Conservation (phyloP, 306 rosid species). For the Quercus aquifolioides region DNA sequence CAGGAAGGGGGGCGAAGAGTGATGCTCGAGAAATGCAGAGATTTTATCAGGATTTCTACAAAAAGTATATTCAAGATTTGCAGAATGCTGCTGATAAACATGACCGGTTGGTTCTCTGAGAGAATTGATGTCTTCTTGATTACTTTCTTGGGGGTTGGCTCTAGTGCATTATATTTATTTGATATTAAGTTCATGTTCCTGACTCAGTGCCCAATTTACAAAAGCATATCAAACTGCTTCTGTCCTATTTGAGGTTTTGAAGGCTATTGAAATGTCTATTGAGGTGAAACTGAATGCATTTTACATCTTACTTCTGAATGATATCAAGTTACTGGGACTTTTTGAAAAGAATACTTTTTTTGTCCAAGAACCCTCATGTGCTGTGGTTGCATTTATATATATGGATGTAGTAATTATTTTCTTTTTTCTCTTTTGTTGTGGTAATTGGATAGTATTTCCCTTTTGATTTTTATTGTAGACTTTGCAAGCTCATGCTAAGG, state of each 20-base stretch:
- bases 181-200: conserved; percentile 24
- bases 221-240: conserved; percentile 95
- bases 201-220: conserved; percentile 79
- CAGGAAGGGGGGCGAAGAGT: conserved; percentile 74
- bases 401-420: background rate
- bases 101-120: conserved; percentile 67
- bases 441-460: background rate
- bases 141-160: conserved; percentile 18
- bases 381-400: background rate
- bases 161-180: background rate
- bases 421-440: conserved; percentile 1
- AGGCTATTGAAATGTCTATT: conserved; percentile 60
- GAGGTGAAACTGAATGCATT: conserved; percentile 51
- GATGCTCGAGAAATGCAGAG: conserved; percentile 96
- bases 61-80: conserved; percentile 77
- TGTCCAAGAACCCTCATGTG: background rate
- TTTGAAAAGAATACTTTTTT: background rate
- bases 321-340: background rate
- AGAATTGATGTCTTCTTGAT: conserved; percentile 13
- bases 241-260: conserved; percentile 90
- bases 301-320: background rate
- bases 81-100: conserved; percentile 68
- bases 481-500: conserved; percentile 60
- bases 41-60: conserved; percentile 79
- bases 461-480: conserved; percentile 39